Conservation (phyloP, 129 eudicot species). For the Saussurea involucrata region DNA sequence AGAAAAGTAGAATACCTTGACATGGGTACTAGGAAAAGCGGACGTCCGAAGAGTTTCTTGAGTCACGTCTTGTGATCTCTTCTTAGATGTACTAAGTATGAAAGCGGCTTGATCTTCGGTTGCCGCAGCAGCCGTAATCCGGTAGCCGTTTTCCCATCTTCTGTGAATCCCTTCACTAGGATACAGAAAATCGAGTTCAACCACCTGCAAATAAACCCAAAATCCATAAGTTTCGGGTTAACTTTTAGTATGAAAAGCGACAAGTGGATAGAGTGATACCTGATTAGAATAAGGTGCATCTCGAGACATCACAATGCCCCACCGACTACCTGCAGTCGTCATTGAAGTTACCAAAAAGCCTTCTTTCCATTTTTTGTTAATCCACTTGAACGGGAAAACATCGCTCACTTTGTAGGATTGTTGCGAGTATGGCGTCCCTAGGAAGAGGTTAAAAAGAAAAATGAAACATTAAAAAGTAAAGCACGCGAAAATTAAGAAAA, state of each 20-base stretch:
- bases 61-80: slow-evolving; percentile 61
- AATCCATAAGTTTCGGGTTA: neutral
- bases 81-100: slow-evolving; percentile 60
- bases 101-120: slow-evolving; percentile 80
- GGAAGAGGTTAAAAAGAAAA: neutral
- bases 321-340: slow-evolving; percentile 78
- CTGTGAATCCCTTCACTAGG: slow-evolving; percentile 90
- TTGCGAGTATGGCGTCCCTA: slow-evolving; percentile 67
- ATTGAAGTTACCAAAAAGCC: slow-evolving; percentile 79
- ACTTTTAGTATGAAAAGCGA: neutral
- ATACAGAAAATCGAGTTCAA: slow-evolving; percentile 81
- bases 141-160: slow-evolving; percentile 81
- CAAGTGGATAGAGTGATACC: slow-evolving; percentile 28
- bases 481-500: too few species aligned
- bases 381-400: slow-evolving; percentile 85
- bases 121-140: slow-evolving; percentile 85
- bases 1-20: slow-evolving; percentile 44
- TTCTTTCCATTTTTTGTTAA: slow-evolving; percentile 87
- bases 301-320: slow-evolving; percentile 93
- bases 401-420: slow-evolving; percentile 92
- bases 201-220: slow-evolving; percentile 44
- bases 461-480: neutral
- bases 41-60: slow-evolving; percentile 87
- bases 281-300: slow-evolving; percentile 63
- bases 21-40: slow-evolving; percentile 78